Percentiles rank a stretch among this genome's conserved stretches.
Evolutionary conservation across 78 protist species (phyloP).

Genomic region (Dictyostelium purpureum): DNA sequence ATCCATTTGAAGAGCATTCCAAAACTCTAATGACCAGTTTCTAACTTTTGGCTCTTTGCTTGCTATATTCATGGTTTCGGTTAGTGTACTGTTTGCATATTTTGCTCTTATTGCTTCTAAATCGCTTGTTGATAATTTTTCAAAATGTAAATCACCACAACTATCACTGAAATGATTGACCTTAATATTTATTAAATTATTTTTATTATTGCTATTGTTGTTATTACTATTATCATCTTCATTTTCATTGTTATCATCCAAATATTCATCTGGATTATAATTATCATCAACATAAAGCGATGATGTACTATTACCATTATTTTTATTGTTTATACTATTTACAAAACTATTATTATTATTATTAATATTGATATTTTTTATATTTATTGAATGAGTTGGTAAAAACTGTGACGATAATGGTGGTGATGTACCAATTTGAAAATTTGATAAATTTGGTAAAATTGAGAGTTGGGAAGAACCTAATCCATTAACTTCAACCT

Average conservation of each 20-base stretch:
- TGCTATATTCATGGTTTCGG: not conserved
- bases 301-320: not conserved
- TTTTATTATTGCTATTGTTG: not conserved
- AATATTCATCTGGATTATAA: not conserved
- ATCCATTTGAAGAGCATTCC: slow-evolving; percentile 67
- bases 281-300: slow-evolving; percentile 4
- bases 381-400: not conserved
- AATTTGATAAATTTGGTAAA: slow-evolving; percentile 8
- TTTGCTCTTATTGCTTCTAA: slow-evolving; percentile 2
- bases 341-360: not conserved
- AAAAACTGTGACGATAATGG: not conserved
- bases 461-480: not conserved
- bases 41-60: not conserved
- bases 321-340: not conserved
- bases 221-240: not conserved
- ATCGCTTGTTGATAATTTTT: not conserved
- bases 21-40: slow-evolving; percentile 65
- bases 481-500: not conserved
- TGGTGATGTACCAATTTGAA: slow-evolving; percentile 6
- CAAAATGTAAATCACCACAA: slow-evolving; percentile 24
- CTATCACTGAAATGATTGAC: not conserved
- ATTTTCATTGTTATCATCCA: not conserved
- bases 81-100: not conserved
- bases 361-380: not conserved
- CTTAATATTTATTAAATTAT: not conserved